Evolutionary conservation across 78 protist species (phyloP).

Genomic region (Andalucia godoyi): DNA sequence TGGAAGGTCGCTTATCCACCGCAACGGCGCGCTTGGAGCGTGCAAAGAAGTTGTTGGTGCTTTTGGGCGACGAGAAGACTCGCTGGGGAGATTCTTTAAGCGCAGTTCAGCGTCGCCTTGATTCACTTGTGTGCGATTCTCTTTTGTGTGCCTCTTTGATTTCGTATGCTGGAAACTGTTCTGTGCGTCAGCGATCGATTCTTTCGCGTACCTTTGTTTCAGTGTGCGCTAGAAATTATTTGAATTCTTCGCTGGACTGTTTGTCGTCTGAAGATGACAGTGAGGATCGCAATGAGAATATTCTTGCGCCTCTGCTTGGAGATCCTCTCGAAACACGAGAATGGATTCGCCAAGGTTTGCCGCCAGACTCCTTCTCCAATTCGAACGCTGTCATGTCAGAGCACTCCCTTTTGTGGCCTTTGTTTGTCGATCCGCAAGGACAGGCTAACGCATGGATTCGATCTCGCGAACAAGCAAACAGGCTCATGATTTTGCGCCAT

Average conservation of each 20-base stretch:
- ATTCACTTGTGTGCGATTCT: neutral
- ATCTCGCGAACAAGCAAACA: neutral
- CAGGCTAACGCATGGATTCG: conserved; percentile 79
- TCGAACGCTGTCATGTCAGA: conserved; percentile 58
- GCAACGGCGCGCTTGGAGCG: conserved; percentile 34
- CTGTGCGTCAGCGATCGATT: too few relatives aligned
- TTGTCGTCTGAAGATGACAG: too few relatives aligned
- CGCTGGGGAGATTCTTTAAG: conserved; percentile 48
- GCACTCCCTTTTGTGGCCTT: conserved; percentile 44
- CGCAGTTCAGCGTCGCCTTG: neutral
- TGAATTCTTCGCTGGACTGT: too few relatives aligned
- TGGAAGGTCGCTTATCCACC: conserved; percentile 28
- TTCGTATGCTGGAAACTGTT: too few relatives aligned
- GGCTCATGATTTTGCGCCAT: conserved; percentile 1
- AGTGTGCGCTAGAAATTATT: too few relatives aligned
- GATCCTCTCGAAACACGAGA: conserved; percentile 36
- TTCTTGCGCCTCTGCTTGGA: neutral
- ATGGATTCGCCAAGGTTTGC: conserved; percentile 57
- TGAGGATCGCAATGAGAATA: too few relatives aligned
- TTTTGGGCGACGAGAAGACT: conserved; percentile 61
- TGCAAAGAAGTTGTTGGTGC: conserved; percentile 51
- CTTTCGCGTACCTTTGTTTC: too few relatives aligned
- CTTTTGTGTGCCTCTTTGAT: neutral
- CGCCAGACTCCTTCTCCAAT: conserved; percentile 46
- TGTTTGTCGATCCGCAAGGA: conserved; percentile 84